Conservation (phyloP, 176 grass and related monocot species). For the Chrysopogon serrulatus region DNA sequence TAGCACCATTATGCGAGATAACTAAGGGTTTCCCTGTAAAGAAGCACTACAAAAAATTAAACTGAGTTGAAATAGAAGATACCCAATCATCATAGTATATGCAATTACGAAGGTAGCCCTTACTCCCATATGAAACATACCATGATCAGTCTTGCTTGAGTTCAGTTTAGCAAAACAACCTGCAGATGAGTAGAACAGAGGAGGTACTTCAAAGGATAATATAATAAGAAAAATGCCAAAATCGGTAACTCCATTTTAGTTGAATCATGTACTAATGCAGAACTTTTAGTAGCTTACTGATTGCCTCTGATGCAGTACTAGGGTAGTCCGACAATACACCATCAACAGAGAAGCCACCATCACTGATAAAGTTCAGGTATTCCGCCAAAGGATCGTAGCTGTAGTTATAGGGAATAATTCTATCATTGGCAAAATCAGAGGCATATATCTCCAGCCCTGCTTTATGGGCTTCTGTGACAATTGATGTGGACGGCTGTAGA, state of each 20-base stretch:
- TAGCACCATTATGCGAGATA: slow-evolving; percentile 83
- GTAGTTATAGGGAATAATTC: slow-evolving; percentile 70
- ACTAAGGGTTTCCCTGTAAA: slow-evolving; percentile 55
- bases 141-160: slow-evolving; percentile 46
- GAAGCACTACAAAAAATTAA: slow-evolving; percentile 9
- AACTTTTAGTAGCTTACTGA: slow-evolving; percentile 51
- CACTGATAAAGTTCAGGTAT: slow-evolving; percentile 44
- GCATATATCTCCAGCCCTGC: slow-evolving; percentile 78
- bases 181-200: slow-evolving; percentile 25
- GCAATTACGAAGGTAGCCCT: not conserved
- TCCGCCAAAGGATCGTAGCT: slow-evolving; percentile 90
- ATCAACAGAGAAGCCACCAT: slow-evolving; percentile 68
- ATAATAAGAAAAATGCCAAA: not conserved
- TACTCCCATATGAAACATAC: slow-evolving; percentile 45
- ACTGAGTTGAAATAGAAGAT: not conserved
- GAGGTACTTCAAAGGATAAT: not conserved
- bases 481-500: not conserved
- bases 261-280: not conserved
- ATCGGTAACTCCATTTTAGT: not conserved
- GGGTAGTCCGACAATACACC: slow-evolving; percentile 75
- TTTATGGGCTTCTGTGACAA: slow-evolving; percentile 58
- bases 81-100: not conserved
- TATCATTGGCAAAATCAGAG: slow-evolving; percentile 85
- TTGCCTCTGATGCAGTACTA: slow-evolving; percentile 66
- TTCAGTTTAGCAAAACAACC: slow-evolving; percentile 71